Evolutionary conservation across 139 green algal species (phyloP).

Genomic region (Coelastrella sp.): DNA sequence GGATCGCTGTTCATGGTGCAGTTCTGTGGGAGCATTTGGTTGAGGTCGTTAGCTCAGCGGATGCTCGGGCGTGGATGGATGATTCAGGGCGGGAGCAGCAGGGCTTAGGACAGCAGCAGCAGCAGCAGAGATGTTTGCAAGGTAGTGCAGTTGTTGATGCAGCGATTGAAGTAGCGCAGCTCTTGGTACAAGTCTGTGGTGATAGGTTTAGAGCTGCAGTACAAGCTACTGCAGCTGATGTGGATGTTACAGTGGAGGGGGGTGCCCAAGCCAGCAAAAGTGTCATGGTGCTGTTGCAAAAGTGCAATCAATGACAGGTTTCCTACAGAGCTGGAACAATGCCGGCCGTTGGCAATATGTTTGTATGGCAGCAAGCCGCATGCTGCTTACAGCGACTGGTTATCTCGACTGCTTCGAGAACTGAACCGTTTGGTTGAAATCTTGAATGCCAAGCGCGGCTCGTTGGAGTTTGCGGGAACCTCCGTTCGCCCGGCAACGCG

Average conservation of each 20-base stretch:
- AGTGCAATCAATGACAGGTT: too few species aligned
- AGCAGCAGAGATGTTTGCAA: neutral
- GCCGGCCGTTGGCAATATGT: too few species aligned
- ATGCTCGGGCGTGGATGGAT: slow-evolving; percentile 2
- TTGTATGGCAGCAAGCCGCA: too few species aligned
- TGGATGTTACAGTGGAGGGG: neutral
- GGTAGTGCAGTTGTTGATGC: neutral
- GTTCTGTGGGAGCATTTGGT: slow-evolving; percentile 61
- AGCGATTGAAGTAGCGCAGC: neutral
- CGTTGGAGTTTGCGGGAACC: too few species aligned
- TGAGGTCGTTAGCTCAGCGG: neutral
- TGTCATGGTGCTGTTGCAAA: neutral
- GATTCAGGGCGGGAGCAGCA: neutral
- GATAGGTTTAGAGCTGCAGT: neutral
- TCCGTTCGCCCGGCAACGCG: too few species aligned
- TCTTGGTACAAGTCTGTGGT: neutral
- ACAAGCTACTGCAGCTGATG: neutral
- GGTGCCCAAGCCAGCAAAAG: neutral
- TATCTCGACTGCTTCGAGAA: too few species aligned
- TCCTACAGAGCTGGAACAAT: too few species aligned
- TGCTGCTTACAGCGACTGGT: too few species aligned
- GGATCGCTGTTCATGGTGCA: slow-evolving; percentile 56
- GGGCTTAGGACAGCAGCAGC: neutral
- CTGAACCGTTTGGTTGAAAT: too few species aligned
- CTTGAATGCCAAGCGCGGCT: too few species aligned